Base-by-base conservation (phyloP, 2,329 filamentous ascomycete species). In the Aspergillus sp. region DNA sequence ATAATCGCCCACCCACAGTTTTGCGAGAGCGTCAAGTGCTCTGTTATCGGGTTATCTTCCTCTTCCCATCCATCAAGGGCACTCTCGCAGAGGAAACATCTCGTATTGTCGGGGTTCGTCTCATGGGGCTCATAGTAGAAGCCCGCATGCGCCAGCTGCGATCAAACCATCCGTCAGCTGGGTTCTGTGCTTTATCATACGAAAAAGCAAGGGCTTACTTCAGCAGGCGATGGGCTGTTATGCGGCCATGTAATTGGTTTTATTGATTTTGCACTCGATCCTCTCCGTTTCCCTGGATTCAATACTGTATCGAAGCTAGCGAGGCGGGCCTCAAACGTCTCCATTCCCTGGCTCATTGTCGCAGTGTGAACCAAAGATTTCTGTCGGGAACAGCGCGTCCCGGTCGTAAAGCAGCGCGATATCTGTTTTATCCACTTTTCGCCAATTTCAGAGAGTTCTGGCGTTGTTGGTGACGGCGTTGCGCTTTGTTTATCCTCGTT, bases 1-100 rank as follows among this genome's bases (percentile, higher is more conserved):
- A 73, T 82, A 46, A 93, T 79, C 0, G 93, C 93, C 85, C 90
- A 97, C 10, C 87, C 88, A 62, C 93, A 98, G 35, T 82, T 75
- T 1, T 82, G 78, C 2, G 88, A 85, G 63, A 95, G 87, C 54
- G 83, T 87, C 29, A 95, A 65, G 67, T 98, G 93, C 63, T 98
- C 93, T 43, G 77, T 76, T 4, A 94, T 73, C 0, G 93, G 88
- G 50, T 88, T 80, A 62, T 98, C 93, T 26, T 83, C 81, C 35
- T 83, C 77, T 59, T 97, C 91, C 93, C 93, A 98, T 49, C 89
- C 90, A 63, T 94, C 89, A 8, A 98, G 77, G 46, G 83, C 81
- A 63, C 88, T 86, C 52, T 81, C 74, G 70, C 93, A 98, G 34
- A 89, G 76, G 67, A 94, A 97, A 66, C 93, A 98, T 56, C 81